phyloP scores from a whole-genome alignment of 192 early-diverging fungal species.

The Linnemannia zychae region DNA sequence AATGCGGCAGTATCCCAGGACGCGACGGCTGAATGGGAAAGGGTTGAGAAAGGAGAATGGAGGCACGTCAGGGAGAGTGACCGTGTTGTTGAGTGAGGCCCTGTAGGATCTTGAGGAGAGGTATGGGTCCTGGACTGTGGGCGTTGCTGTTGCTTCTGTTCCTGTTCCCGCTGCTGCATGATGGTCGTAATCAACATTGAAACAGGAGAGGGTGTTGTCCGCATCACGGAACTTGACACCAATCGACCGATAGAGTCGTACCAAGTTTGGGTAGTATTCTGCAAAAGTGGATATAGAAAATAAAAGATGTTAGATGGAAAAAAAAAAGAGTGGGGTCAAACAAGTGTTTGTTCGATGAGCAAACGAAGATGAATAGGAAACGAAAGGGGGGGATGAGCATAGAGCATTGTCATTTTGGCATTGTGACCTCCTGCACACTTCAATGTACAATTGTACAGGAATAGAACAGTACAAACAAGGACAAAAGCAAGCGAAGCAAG shows the following conservation, averaged over 20 bases:
- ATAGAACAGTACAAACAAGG: background rate
- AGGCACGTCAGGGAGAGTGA: constrained; percentile 43
- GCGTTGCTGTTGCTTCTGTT: background rate
- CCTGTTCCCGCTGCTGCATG: no score
- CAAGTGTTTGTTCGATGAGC: background rate
- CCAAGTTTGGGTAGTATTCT: constrained; percentile 47
- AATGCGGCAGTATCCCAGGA: constrained; percentile 35
- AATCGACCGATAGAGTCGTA: constrained; percentile 36
- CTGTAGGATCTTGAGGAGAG: constrained; percentile 48
- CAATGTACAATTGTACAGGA: background rate
- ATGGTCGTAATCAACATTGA: constrained; percentile 22
- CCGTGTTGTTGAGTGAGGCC: constrained; percentile 23
- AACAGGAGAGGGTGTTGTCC: constrained; percentile 46
- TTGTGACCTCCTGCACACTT: background rate
- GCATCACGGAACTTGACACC: constrained; percentile 47
- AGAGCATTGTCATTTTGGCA: background rate
- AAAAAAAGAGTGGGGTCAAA: background rate
- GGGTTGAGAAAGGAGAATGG: constrained; percentile 44
- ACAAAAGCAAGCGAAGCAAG: background rate
- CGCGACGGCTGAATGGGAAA: constrained; percentile 35
- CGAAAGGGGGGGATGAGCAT: background rate
- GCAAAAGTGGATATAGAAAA: background rate
- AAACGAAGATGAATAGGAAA: background rate
- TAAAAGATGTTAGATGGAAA: background rate
- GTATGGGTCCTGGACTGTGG: constrained; percentile 31